phyloP scores from a whole-genome alignment of 2,329 filamentous ascomycete genomes.

The Fusarium drepaniforme region DNA sequence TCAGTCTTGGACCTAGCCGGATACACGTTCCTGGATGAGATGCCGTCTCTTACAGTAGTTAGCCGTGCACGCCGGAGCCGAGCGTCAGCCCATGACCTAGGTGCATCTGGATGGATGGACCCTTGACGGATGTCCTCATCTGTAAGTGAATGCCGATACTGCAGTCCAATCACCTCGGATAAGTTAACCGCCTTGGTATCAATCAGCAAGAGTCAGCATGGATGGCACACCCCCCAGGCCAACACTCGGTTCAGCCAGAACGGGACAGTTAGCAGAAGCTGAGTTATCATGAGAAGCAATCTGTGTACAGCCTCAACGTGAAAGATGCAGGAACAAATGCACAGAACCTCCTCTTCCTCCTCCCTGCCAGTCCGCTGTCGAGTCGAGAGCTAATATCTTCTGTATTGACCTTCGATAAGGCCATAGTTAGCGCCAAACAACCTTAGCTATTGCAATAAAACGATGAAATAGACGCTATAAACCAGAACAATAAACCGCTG shows the following conservation, averaged over 20 bases:
- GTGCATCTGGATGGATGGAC: neutral
- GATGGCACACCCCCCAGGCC: neutral
- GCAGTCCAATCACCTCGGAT: neutral
- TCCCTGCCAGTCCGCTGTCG: neutral
- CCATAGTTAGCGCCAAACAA: conserved; percentile 6
- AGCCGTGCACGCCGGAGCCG: neutral
- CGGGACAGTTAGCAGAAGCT: neutral
- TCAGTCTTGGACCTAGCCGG: neutral
- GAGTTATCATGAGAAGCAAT: conserved; percentile 18
- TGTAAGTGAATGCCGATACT: neutral
- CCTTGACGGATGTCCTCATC: neutral
- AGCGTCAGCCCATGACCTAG: neutral
- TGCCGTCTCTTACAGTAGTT: neutral
- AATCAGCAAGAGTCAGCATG: neutral
- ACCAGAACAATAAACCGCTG: neutral
- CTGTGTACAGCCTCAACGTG: conserved; percentile 5
- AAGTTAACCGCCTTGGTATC: neutral
- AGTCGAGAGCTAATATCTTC: conserved; percentile 1
- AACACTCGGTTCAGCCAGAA: neutral
- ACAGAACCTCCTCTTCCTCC: neutral
- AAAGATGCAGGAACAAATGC: conserved; percentile 18
- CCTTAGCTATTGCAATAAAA: neutral
- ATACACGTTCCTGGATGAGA: neutral
- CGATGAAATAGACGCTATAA: conserved; percentile 4
- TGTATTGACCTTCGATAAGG: conserved; percentile 3